Percentiles rank a stretch among this genome's conserved stretches.
phyloP scores from a whole-genome alignment of 768 basidiomycete species.

The Leccinum subtestaceum region DNA sequence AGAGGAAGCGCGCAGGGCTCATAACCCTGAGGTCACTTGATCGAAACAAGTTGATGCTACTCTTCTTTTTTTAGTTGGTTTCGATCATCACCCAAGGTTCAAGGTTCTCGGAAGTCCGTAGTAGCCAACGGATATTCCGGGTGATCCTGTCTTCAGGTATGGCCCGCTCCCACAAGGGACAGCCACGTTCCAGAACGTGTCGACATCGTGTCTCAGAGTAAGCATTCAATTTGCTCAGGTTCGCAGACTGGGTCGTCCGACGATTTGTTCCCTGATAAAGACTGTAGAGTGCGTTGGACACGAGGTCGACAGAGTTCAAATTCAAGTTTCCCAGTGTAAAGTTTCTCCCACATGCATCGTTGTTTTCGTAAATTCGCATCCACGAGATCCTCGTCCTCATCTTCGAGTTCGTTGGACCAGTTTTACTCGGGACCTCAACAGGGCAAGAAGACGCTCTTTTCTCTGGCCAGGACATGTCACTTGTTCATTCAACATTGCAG shows the following conservation, averaged over 20 bases:
- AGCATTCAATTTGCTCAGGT: background rate
- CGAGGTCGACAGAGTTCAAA: background rate
- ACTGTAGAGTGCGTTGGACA: background rate
- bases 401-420: background rate
- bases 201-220: background rate
- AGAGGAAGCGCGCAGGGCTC: conserved; percentile 49
- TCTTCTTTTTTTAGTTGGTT: background rate
- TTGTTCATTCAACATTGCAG: too few species aligned
- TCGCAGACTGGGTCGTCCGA: background rate
- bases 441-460: too few species aligned
- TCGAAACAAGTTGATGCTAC: conserved; percentile 46
- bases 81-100: too few species aligned
- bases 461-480: too few species aligned
- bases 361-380: conserved; percentile 6
- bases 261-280: background rate
- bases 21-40: conserved; percentile 50
- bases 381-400: conserved; percentile 11
- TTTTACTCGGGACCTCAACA: too few species aligned
- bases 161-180: background rate
- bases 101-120: background rate
- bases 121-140: background rate
- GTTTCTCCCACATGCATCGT: conserved; percentile 38
- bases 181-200: background rate
- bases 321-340: background rate
- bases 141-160: background rate